These are phyloP conservation scores for Yamadazyma scolyti DNA, from an alignment of 805 yeast species.

Conservation along the genomic window DNA sequence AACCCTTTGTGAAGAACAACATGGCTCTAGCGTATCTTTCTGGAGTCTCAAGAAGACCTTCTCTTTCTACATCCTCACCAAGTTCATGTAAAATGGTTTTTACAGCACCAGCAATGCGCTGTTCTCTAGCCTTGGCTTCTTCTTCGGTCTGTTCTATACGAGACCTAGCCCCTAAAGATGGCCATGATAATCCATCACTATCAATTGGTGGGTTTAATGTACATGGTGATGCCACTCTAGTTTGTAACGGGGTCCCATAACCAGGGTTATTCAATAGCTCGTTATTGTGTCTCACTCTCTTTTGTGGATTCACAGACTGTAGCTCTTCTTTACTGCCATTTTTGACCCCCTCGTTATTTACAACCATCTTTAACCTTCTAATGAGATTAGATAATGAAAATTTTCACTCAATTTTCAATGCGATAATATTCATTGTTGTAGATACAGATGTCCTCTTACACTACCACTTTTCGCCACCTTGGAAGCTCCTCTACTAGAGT, in stretches of 20 bases:
- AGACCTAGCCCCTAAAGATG: slow-evolving; percentile 76
- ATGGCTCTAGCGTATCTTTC: slow-evolving; percentile 95
- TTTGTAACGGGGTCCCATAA: slow-evolving; percentile 56
- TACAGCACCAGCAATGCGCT: slow-evolving; percentile 82
- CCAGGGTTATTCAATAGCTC: no score
- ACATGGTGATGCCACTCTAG: slow-evolving; percentile 79
- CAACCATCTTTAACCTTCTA: no score
- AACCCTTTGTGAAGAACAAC: slow-evolving; percentile 94
- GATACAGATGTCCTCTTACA: no score
- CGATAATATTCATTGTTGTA: no score
- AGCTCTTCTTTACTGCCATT: no score
- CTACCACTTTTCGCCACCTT: no score
- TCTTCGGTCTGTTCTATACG: slow-evolving; percentile 69
- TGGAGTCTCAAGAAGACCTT: slow-evolving; percentile 91
- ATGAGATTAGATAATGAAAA: no score
- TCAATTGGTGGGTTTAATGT: slow-evolving; percentile 84
- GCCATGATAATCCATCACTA: slow-evolving; percentile 92
- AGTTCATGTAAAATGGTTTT: slow-evolving; percentile 71
- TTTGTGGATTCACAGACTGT: no score
- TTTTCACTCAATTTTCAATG: no score
- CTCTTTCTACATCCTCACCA: slow-evolving; percentile 88
- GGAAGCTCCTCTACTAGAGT: no score
- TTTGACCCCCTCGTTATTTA: no score
- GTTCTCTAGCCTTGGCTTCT: slow-evolving; percentile 62
- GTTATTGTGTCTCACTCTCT: no score